These are phyloP conservation scores for Cladorrhinum sp. DNA, from an alignment of 2,329 filamentous ascomycete species.

Conservation along the genomic window DNA sequence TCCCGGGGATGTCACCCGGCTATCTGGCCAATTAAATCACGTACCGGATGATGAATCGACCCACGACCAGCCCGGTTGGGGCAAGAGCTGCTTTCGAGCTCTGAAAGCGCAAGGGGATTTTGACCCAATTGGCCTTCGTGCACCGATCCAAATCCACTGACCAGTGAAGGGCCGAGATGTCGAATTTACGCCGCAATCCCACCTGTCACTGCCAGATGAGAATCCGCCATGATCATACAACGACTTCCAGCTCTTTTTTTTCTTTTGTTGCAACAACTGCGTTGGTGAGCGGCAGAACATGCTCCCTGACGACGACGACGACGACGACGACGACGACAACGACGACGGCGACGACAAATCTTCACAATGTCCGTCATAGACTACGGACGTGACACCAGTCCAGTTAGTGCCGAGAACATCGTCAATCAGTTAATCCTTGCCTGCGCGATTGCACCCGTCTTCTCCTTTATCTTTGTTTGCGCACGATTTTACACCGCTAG, in stretches of 20 bases:
- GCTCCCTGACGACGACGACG: no score
- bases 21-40: neutral
- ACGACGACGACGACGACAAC: neutral
- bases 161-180: neutral
- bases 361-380: neutral
- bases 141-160: neutral
- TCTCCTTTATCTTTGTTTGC: conserved; percentile 17
- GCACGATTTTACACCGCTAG: conserved; percentile 22
- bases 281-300: no score
- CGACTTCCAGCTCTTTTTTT: neutral
- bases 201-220: neutral
- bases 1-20: conserved; percentile 30
- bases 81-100: no score
- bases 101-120: neutral
- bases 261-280: no score
- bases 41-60: neutral
- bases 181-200: conserved; percentile 4
- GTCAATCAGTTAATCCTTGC: conserved; percentile 6
- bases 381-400: neutral
- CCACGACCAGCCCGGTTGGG: neutral
- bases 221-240: no score
- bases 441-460: conserved; percentile 10
- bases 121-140: neutral
- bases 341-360: neutral
- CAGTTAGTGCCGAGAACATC: neutral